These are phyloP conservation scores for Colletotrichum tropicicola DNA, from an alignment of 2,329 filamentous ascomycete genomes.

Conservation along the genomic window DNA sequence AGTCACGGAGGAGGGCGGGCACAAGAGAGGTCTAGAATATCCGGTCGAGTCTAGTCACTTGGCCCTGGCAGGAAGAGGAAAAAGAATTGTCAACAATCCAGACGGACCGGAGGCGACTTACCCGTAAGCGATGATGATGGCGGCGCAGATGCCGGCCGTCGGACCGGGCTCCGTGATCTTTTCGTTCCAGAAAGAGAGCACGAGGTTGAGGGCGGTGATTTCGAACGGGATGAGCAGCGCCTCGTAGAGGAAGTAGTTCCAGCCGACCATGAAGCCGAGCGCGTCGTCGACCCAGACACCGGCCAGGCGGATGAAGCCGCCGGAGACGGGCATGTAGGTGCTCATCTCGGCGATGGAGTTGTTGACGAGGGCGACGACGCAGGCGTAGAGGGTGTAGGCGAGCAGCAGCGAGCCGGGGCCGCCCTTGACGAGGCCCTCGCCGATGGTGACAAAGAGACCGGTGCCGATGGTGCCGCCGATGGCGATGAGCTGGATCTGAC, in stretches of 20 bases:
- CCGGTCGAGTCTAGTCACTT: conserved; percentile 9
- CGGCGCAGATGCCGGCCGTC: conserved; percentile 34
- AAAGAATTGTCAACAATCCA: conserved; percentile 14
- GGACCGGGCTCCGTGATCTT: conserved; percentile 26
- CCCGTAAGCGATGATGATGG: conserved; percentile 31
- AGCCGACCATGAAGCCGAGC: conserved; percentile 63
- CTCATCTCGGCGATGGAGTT: conserved; percentile 37
- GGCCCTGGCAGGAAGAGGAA: not conserved
- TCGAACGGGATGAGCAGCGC: conserved; percentile 48
- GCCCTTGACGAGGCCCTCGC: conserved; percentile 40
- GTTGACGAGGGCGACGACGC: conserved; percentile 51
- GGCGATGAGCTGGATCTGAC: conserved; percentile 56
- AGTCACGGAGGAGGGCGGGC: not conserved
- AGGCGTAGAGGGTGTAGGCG: conserved; percentile 29
- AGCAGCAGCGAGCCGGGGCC: conserved; percentile 27
- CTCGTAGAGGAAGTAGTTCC: conserved; percentile 68
- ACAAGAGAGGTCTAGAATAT: conserved; percentile 17
- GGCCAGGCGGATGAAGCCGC: conserved; percentile 22
- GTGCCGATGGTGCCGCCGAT: conserved; percentile 58
- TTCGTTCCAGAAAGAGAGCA: conserved; percentile 36
- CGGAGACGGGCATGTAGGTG: conserved; percentile 43
- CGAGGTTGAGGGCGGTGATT: conserved; percentile 34
- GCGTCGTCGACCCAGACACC: conserved; percentile 62
- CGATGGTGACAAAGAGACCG: conserved; percentile 58
- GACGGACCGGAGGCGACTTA: conserved; percentile 8